These are phyloP conservation scores for Nemania abortiva DNA, from an alignment of 2,329 filamentous ascomycete genomes.

Conservation along the genomic window DNA sequence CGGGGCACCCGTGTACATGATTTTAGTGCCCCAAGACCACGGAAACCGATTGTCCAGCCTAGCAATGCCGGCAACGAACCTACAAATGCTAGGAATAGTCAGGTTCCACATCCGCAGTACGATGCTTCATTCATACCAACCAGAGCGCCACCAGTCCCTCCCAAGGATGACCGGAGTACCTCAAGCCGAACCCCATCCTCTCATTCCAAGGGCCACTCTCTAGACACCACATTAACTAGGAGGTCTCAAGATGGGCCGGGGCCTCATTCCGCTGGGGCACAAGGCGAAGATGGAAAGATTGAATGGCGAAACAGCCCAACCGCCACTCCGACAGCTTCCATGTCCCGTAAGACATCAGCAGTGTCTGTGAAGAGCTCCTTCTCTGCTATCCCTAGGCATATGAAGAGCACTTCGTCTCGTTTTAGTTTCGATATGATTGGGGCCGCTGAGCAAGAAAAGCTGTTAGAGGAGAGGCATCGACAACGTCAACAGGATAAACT, in stretches of 20 bases:
- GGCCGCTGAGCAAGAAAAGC: constrained; percentile 74
- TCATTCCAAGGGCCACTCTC: constrained; percentile 51
- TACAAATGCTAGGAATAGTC: constrained; percentile 38
- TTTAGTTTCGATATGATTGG: constrained; percentile 87
- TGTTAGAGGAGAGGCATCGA: constrained; percentile 79
- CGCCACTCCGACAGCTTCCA: constrained; percentile 54
- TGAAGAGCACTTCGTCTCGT: constrained; percentile 81
- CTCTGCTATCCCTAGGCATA: constrained; percentile 69
- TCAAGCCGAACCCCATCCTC: constrained; percentile 51
- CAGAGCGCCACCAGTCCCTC: constrained; percentile 55
- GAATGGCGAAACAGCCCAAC: constrained; percentile 46
- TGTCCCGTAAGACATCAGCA: constrained; percentile 66
- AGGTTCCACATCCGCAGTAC: constrained; percentile 34
- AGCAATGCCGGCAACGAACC: constrained; percentile 42
- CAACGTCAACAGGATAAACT: constrained; percentile 74
- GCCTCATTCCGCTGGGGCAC: constrained; percentile 29
- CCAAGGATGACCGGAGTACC: constrained; percentile 52
- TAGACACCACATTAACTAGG: constrained; percentile 43
- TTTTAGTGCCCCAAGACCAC: constrained; percentile 71
- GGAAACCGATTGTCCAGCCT: constrained; percentile 53
- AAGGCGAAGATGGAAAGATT: constrained; percentile 33
- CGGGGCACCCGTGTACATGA: constrained; percentile 73
- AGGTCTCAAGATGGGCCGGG: constrained; percentile 40
- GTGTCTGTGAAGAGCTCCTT: constrained; percentile 60
- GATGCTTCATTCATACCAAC: constrained; percentile 21